A percentile compares a stretch with the other conserved stretches of the same genome.
Evolutionary conservation across 495 filamentous ascomycete genomes (phyloP).

Genomic region (Parathielavia appendiculata): DNA sequence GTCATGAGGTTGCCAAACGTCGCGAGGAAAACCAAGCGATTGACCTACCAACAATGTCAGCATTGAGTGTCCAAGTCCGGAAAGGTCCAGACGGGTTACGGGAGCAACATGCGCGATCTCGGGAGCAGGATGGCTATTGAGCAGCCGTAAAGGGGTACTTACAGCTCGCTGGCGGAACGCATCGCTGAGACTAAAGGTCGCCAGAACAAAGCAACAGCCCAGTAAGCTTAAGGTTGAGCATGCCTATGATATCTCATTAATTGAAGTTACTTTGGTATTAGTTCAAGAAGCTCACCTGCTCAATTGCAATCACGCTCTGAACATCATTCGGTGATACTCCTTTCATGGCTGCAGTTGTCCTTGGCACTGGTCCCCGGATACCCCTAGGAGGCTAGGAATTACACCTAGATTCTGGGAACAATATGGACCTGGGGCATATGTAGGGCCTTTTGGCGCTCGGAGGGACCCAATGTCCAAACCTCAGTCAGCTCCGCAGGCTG

Average conservation of each 20-base stretch:
- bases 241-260: conserved; percentile 6
- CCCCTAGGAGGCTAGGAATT: conserved; percentile 1
- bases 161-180: conserved; percentile 68
- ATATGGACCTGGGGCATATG: conserved; percentile 17
- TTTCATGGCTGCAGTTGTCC: conserved; percentile 8
- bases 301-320: conserved; percentile 39
- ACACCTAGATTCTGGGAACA: conserved; percentile 14
- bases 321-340: conserved; percentile 12
- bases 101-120: too few species aligned
- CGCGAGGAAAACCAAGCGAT: conserved; percentile 79
- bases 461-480: background rate
- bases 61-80: too few species aligned
- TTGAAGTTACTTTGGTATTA: too few species aligned
- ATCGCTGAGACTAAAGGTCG: conserved; percentile 58
- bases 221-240: conserved; percentile 67
- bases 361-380: background rate
- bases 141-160: too few species aligned
- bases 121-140: too few species aligned
- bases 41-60: conserved; percentile 39
- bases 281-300: conserved; percentile 38
- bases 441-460: background rate
- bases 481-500: background rate
- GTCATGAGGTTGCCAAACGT: conserved; percentile 78
- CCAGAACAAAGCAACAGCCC: conserved; percentile 67
- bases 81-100: too few species aligned